Evolutionary conservation across 164 flowering plant species (phyloP), one percentile per base, ranked within the genome.

Genomic region (grape (Vitis vinifera)): DNA sequence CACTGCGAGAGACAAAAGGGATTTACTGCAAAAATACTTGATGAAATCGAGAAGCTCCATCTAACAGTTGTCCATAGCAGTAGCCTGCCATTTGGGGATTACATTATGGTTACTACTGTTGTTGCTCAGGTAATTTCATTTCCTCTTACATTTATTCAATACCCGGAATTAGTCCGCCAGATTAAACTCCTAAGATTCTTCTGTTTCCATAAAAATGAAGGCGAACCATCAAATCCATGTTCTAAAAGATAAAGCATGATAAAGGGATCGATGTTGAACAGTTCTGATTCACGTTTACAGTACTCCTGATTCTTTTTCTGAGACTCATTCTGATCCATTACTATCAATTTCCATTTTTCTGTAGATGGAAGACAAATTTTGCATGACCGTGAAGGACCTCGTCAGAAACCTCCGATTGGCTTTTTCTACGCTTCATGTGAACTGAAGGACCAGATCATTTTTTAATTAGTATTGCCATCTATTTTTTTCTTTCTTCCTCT

Each of bases 311-410:
- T 31, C 44, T 31, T 31, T 31, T 31, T 3, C 44, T 37, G 0
- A 37, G 44, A 37, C 5, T 37, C 6, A 37, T 37, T 37, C 44
- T 6, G 44, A 37, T 0, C 44, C 44, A 37, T 37, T 37, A 4
- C 44, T 4, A 6, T 37, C 44, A 37, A 37, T 29, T 15, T 8
- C 15, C 0, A 12, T 19, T 68, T 49, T 49, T 5, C 53, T 79
- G 73, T 83, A 86, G 94, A 89, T 88, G 89, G 82, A 84, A n/a
- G 84, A 27, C 1, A 86, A 79, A 10, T 86, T 72, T 68, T 10
- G 53, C 67, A 79, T 86, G 86, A 79, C 81, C 58, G 76, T 76
- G 68, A 83, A 85, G 80, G 94, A 88, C 71, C 74, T 90, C 0
- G 87, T 86, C 78, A 88, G 67, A 73, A 82, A 69, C 16, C 74